These are phyloP conservation scores for Alternaria burnsii DNA, from an alignment of 2,329 filamentous ascomycete genomes.

Conservation along the genomic window DNA sequence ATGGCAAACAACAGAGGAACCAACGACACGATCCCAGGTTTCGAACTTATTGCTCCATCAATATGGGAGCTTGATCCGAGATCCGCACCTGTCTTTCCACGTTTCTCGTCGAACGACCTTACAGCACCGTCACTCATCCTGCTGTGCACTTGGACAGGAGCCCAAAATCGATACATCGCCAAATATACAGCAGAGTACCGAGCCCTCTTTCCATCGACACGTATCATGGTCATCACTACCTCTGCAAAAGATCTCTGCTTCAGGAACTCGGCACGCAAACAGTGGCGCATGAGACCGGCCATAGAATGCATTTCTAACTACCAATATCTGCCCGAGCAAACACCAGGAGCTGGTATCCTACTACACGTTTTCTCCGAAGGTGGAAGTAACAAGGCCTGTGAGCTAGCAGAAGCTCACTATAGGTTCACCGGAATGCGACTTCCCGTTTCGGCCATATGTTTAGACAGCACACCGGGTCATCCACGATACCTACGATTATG, in stretches of 20 bases:
- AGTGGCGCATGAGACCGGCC: constrained; percentile 29
- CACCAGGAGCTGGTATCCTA: constrained; percentile 19
- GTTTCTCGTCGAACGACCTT: not conserved
- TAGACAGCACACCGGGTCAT: constrained; percentile 42
- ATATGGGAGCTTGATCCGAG: constrained; percentile 24
- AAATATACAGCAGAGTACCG: constrained; percentile 39
- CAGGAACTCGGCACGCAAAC: constrained; percentile 29
- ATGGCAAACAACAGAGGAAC: constrained; percentile 5
- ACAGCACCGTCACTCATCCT: constrained; percentile 33
- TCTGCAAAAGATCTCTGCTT: constrained; percentile 36
- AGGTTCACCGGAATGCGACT: constrained; percentile 24
- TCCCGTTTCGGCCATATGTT: constrained; percentile 27
- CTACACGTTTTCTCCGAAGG: constrained; percentile 43
- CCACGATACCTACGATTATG: constrained; percentile 34
- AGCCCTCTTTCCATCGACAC: constrained; percentile 32
- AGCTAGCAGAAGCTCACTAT: constrained; percentile 34
- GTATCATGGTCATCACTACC: constrained; percentile 39
- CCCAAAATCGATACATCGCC: constrained; percentile 30
- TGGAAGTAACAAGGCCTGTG: constrained; percentile 39
- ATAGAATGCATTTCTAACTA: constrained; percentile 26
- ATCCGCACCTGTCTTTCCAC: not conserved
- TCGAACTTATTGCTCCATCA: constrained; percentile 25
- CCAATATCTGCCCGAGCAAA: not conserved
- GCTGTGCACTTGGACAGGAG: constrained; percentile 42
- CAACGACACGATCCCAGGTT: constrained; percentile 18